These are phyloP conservation scores for Smallanthus sonchifolius DNA, from an alignment of 129 eudicot species.

Conservation along the genomic window DNA sequence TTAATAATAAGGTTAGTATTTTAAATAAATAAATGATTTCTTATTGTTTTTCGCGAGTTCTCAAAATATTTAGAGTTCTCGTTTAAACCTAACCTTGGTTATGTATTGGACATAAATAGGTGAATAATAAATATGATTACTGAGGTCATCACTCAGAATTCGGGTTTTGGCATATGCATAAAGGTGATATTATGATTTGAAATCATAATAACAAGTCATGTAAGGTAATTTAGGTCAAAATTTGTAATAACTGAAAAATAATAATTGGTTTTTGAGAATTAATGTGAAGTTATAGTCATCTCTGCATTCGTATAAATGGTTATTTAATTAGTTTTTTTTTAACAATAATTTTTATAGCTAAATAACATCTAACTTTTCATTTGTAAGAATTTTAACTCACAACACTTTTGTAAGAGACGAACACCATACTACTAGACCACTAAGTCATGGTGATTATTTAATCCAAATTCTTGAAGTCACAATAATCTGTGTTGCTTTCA, in stretches of 20 bases:
- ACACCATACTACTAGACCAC: too few species aligned
- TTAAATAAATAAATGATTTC: too few species aligned
- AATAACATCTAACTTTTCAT: too few species aligned
- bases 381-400: too few species aligned
- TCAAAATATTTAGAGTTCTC: too few species aligned
- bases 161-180: not conserved
- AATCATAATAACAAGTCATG: not conserved
- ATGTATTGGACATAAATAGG: too few species aligned
- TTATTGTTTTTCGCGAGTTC: too few species aligned
- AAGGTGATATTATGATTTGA: not conserved
- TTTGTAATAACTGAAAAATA: not conserved
- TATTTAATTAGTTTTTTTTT: not conserved
- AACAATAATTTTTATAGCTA: too few species aligned
- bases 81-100: too few species aligned
- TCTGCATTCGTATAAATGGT: not conserved
- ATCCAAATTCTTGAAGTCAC: not conserved
- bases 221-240: not conserved
- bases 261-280: not conserved
- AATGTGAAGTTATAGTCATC: not conserved
- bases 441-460: too few species aligned
- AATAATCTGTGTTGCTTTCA: conserved; percentile 6
- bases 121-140: not conserved
- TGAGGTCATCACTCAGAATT: not conserved
- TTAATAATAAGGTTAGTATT: too few species aligned
- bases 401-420: too few species aligned